Percentiles rank a stretch among this genome's conserved stretches.
Conservation (phyloP, 2,329 filamentous ascomycete genomes). For the Fusarium staphyleae region DNA sequence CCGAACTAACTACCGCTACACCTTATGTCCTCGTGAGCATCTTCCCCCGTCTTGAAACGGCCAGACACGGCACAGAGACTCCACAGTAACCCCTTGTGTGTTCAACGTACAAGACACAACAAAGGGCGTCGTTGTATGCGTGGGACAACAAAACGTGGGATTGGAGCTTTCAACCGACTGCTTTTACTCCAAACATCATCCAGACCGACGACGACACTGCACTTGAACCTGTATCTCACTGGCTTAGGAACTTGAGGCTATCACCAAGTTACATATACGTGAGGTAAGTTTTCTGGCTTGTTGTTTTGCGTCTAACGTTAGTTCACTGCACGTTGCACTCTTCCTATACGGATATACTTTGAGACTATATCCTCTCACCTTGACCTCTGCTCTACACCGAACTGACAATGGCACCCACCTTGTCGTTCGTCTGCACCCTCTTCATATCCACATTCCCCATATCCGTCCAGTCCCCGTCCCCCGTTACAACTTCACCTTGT, state of each 20-base stretch:
- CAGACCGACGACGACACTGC: neutral
- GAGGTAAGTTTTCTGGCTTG: neutral
- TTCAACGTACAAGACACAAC: conserved; percentile 16
- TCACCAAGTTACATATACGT: neutral
- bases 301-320: too few relatives aligned
- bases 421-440: neutral
- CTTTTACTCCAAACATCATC: conserved; percentile 10
- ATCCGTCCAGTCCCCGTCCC: conserved; percentile 4
- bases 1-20: too few relatives aligned
- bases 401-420: too few relatives aligned
- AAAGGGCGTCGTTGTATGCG: conserved; percentile 29
- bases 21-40: conserved; percentile 19
- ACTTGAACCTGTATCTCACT: neutral
- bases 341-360: too few relatives aligned
- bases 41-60: too few relatives aligned
- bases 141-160: conserved; percentile 25
- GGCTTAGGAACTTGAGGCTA: neutral
- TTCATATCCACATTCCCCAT: conserved; percentile 7
- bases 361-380: too few relatives aligned
- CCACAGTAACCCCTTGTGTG: too few relatives aligned
- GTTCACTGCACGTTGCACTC: too few relatives aligned
- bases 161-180: conserved; percentile 16
- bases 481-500: conserved; percentile 4
- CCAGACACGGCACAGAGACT: conserved; percentile 32
- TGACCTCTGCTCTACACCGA: neutral